Base-by-base conservation (phyloP, 345 rosid species). In the Garcia nutans region DNA sequence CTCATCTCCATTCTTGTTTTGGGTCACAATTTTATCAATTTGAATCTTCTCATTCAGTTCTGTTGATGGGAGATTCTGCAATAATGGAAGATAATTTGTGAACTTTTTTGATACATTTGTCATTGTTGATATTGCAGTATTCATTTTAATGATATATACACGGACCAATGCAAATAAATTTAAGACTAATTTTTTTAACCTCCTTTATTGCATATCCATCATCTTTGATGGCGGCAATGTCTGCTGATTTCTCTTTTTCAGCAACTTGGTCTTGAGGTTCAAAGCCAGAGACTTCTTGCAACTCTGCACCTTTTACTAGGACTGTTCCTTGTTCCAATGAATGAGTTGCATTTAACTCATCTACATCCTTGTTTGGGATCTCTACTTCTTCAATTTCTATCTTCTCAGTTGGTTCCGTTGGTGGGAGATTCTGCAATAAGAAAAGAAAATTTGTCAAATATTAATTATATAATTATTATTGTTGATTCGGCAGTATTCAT, bases 361-460 rank as follows among this genome's bases (percentile, higher is more conserved):
- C 28, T 6, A 41, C 26, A 17, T 59, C 28, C 47, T 70, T 52
- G 41, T 65, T 52, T 26, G 31, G 56, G 60, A 64, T 58, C 58
- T 65, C 70, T 64, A 57, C 37, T 74, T 60, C 70, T 54, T 50
- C 50, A 71, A 22, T 22, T 74, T 67, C 61, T 33, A 2, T n/a
- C 58, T 55, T 70, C 80, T 69, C 71, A 70, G 63, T 58, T 52
- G 37, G 52, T 58, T 70, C 74, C 20, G 15, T 70, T 41, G 49
- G 72, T n/a, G 54, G 68, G n/a, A 56, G 28, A 74, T 74, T 42
- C 86, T 83, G 78, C 71, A 60, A 70, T 12, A 37, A 56, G 19
- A 44, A 56, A 28, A 64, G 45, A 71, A 50, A 44, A 74, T 13
- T 61, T 28, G 49, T 0, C 7, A 12, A 28, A 55, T 26, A 11